These are phyloP conservation scores for Parathielavia appendiculata DNA, from an alignment of 495 filamentous ascomycete species.

Conservation along the genomic window DNA sequence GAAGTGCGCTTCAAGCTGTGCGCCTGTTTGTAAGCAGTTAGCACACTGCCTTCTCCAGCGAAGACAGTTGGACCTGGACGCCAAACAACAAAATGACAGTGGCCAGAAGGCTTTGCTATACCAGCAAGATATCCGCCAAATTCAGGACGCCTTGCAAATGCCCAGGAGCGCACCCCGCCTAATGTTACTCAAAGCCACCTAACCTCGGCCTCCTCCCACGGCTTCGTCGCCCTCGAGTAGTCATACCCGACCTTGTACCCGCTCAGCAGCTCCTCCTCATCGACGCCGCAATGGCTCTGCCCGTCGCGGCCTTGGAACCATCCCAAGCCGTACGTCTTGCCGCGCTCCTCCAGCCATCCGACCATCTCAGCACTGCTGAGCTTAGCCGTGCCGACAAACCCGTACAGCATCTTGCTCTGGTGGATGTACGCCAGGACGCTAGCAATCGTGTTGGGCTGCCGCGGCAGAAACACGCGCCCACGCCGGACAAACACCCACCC, in stretches of 20 bases:
- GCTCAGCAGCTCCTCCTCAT: constrained; percentile 60
- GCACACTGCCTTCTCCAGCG: too few species aligned
- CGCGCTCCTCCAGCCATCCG: constrained; percentile 44
- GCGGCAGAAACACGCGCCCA: constrained; percentile 59
- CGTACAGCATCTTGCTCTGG: constrained; percentile 66
- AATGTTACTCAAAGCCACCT: constrained; percentile 26
- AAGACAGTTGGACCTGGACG: too few species aligned
- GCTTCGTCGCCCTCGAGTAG: constrained; percentile 38
- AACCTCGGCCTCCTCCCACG: constrained; percentile 37
- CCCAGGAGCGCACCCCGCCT: too few species aligned
- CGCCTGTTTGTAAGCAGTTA: too few species aligned
- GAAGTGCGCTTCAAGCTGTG: too few species aligned
- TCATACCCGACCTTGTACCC: constrained; percentile 56
- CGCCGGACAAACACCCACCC: constrained; percentile 50
- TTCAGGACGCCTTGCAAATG: too few species aligned
- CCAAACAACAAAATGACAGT: too few species aligned
- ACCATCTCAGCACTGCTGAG: constrained; percentile 54
- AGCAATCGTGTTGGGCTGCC: constrained; percentile 68
- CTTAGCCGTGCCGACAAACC: constrained; percentile 62
- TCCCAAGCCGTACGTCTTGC: constrained; percentile 64
- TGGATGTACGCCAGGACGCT: constrained; percentile 68
- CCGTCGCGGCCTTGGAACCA: constrained; percentile 67
- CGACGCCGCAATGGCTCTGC: constrained; percentile 61
- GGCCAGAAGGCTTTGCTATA: too few species aligned
- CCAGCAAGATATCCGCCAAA: too few species aligned